Evolutionary conservation across 225 moss, liverwort and hornwort species (phyloP).

Genomic region (Thuidium tamariscinum): DNA sequence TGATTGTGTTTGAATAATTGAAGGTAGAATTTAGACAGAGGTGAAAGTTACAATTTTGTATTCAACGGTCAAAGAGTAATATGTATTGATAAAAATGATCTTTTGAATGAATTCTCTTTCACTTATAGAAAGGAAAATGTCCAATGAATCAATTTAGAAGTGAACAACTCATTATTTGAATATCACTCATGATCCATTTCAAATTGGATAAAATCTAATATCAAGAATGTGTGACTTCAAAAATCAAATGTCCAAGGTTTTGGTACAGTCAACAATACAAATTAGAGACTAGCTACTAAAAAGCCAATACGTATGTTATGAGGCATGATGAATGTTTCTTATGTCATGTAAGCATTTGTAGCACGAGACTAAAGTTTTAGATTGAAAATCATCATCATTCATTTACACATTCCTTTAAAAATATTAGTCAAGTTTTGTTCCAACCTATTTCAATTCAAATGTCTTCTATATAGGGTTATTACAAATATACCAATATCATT

Average conservation of each 20-base stretch:
- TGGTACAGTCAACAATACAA: background rate
- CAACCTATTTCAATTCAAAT: too few relatives aligned
- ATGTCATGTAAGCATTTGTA: rapidly evolving
- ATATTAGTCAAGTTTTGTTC: rapidly evolving
- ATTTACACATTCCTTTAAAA: rapidly evolving
- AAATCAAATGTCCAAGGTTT: background rate
- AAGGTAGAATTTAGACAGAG: too few relatives aligned
- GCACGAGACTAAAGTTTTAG: background rate
- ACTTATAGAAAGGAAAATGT: background rate
- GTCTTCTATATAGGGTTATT: rapidly evolving
- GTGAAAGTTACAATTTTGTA: too few relatives aligned
- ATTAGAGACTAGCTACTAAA: background rate
- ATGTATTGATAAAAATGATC: background rate
- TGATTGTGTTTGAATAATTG: background rate
- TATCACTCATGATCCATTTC: rapidly evolving
- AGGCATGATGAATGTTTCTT: background rate
- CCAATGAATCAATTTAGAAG: rapidly evolving
- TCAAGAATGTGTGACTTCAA: background rate
- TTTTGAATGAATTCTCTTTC: background rate
- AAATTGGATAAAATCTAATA: background rate
- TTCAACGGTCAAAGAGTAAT: too few relatives aligned
- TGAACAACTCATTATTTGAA: background rate
- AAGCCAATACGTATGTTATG: too few relatives aligned
- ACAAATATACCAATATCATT: background rate
- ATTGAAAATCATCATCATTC: too few relatives aligned